Percentiles rank a stretch among this genome's conserved stretches.
These are phyloP conservation scores for Neonectria hederae DNA, from an alignment of 2,329 filamentous ascomycete species.

Conservation along the genomic window DNA sequence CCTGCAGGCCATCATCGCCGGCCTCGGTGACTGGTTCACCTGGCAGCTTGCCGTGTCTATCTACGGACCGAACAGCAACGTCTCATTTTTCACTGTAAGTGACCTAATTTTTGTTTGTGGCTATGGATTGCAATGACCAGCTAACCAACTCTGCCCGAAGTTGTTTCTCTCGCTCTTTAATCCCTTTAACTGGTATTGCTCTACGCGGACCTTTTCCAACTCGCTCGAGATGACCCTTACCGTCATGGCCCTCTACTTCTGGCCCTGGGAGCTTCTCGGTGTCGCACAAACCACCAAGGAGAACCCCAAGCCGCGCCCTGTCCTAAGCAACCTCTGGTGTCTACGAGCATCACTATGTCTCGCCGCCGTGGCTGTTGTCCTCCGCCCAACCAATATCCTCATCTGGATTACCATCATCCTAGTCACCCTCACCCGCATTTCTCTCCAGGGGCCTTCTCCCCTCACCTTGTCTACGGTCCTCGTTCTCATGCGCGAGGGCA, in stretches of 20 bases:
- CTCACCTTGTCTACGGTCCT: constrained; percentile 55
- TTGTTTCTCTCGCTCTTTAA: constrained; percentile 50
- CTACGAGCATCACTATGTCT: constrained; percentile 72
- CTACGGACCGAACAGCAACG: constrained; percentile 72
- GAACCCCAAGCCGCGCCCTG: constrained; percentile 46
- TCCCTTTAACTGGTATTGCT: constrained; percentile 96
- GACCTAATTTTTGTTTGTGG: neutral
- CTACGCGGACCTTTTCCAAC: constrained; percentile 93
- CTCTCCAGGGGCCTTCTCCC: constrained; percentile 51
- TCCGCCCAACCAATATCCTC: constrained; percentile 89
- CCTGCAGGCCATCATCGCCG: constrained; percentile 80
- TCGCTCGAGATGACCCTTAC: constrained; percentile 92
- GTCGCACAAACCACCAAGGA: constrained; percentile 52
- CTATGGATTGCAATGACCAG: neutral
- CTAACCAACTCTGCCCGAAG: constrained; percentile 26
- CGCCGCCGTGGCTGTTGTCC: constrained; percentile 82
- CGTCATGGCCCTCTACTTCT: constrained; percentile 78
- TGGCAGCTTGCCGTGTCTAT: constrained; percentile 81
- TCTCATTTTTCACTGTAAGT: constrained; percentile 76
- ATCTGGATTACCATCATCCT: constrained; percentile 78
- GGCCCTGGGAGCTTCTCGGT: constrained; percentile 82
- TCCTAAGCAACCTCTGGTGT: constrained; percentile 40
- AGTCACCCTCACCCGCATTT: constrained; percentile 55
- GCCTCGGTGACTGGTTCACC: constrained; percentile 83
- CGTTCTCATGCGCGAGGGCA: constrained; percentile 68